Conservation (phyloP, 1,139 yeast species). For the Kodamaea fungicola region DNA sequence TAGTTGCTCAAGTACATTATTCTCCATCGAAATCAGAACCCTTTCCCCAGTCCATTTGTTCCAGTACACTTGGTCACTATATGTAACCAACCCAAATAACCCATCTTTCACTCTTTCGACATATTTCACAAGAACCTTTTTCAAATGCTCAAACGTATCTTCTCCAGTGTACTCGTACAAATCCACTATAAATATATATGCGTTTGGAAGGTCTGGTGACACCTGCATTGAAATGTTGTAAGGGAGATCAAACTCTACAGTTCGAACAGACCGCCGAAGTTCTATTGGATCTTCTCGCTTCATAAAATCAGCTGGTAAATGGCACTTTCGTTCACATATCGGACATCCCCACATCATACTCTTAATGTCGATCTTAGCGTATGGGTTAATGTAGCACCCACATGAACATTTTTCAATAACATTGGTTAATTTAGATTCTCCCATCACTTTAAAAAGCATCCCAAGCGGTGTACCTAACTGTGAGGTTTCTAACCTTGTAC, state of each 20-base stretch:
- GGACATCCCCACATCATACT: constrained; percentile 44
- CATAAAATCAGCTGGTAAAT: constrained; percentile 18
- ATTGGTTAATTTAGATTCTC: constrained; percentile 12
- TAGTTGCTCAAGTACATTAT: constrained; percentile 9
- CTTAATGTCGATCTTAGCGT: constrained; percentile 25
- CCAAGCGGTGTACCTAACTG: constrained; percentile 36
- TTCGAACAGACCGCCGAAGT: constrained; percentile 20
- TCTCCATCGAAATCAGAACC: background rate
- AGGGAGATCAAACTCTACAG: constrained; percentile 29
- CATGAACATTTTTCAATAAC: constrained; percentile 16
- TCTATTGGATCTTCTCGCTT: constrained; percentile 24
- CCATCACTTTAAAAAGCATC: constrained; percentile 33
- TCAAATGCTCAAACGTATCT: constrained; percentile 18
- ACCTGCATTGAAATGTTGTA: constrained; percentile 16
- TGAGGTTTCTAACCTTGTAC: constrained; percentile 35
- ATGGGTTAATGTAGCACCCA: constrained; percentile 27
- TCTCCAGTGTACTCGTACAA: constrained; percentile 26
- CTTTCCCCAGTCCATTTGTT: constrained; percentile 14
- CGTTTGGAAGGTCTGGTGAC: constrained; percentile 9
- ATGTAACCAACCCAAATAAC: constrained; percentile 24
- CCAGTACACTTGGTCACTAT: constrained; percentile 25
- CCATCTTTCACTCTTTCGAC: constrained; percentile 14
- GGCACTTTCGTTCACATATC: constrained; percentile 26
- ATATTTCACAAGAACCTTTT: constrained; percentile 11
- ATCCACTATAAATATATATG: constrained; percentile 28